Evolutionary conservation across 257 asterid species (phyloP), one percentile per base, ranked within the genome.

Genomic region (Rehmannia glutinosa): DNA sequence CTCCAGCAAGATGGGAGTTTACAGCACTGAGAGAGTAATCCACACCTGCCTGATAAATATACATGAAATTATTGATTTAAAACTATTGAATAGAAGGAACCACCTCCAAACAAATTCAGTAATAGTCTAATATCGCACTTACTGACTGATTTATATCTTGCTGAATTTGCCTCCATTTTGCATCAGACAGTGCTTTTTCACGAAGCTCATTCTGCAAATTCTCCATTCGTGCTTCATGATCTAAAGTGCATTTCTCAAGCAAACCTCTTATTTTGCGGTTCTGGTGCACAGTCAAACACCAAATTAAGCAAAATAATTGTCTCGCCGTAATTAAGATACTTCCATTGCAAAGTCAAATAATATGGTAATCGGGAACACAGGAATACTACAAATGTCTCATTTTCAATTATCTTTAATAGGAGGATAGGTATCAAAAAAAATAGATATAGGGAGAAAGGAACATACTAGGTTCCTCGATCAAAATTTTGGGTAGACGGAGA

Each of bases 141-240:
- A 93, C 99, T 15, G 92, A 72, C 51, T 88, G 91, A 79, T 83
- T 80, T 39, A 81, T 46, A 80, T 88, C 89, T 81, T 82, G 92
- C 83, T 81, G 99, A 79, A 93, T 78, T 80, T 85, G 96, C 85
- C 94, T 93, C 99, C 99, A 93, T 76, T 90, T 93, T 66, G 95
- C 96, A 81, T 93, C 97, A 64, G 90, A 88, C 24, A 80, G 49
- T 53, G 95, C 99, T 57, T 81, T 93, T 59, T 85, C 95, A 50
- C 82, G 93, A 63, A 86, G 78, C 80, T 85, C 88, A 72, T 82
- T 88, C 77, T 81, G 95, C 78, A 86, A 70, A 79, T 69, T 87
- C 73, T 93, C 96, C 91, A 85, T 88, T 71, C 89, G 85, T 30
- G 85, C 81, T 78, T 90, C 96, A 84, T 90, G 95, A 78, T 89